These are phyloP conservation scores for Asterionellopsis glacialis DNA, from an alignment of 108 stramenopile species.

Conservation along the genomic window DNA sequence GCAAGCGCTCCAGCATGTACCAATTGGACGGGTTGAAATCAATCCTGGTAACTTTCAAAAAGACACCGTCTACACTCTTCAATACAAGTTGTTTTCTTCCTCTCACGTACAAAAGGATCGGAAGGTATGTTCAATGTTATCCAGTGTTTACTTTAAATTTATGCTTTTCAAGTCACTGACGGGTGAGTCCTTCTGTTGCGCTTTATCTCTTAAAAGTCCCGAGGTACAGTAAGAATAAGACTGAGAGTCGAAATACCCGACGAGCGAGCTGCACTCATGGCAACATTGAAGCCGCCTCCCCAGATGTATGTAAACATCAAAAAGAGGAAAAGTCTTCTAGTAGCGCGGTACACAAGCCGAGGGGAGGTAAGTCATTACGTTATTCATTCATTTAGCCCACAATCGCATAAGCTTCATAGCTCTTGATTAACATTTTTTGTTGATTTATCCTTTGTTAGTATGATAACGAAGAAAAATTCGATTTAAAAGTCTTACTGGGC, in stretches of 20 bases:
- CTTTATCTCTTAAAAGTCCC: conserved; percentile 14
- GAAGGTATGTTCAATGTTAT: too few species aligned
- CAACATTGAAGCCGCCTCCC: conserved; percentile 3
- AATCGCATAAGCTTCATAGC: not conserved
- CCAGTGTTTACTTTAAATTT: not conserved
- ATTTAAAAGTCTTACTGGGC: conserved; percentile 12
- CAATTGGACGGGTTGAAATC: conserved; percentile 54
- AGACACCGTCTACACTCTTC: conserved; percentile 49
- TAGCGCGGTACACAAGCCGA: conserved; percentile 19
- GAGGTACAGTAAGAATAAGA: conserved; percentile 62
- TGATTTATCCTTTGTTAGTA: not conserved
- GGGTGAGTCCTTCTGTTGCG: not conserved
- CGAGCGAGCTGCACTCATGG: conserved; percentile 37
- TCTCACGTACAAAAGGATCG: conserved; percentile 38
- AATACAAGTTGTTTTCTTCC: conserved; percentile 49
- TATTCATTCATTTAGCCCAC: not conserved
- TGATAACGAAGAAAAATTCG: conserved; percentile 30
- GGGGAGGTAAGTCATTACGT: conserved; percentile 13
- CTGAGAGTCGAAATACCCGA: conserved; percentile 49
- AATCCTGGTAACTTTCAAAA: conserved; percentile 49
- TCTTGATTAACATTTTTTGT: not conserved
- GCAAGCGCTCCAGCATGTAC: conserved; percentile 34
- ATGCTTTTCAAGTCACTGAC: not conserved
- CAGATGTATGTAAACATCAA: conserved; percentile 11
- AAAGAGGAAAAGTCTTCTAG: conserved; percentile 22